Evolutionary conservation across 176 grass and related monocot genomes (phyloP).

Genomic region (Leersia perrieri): DNA sequence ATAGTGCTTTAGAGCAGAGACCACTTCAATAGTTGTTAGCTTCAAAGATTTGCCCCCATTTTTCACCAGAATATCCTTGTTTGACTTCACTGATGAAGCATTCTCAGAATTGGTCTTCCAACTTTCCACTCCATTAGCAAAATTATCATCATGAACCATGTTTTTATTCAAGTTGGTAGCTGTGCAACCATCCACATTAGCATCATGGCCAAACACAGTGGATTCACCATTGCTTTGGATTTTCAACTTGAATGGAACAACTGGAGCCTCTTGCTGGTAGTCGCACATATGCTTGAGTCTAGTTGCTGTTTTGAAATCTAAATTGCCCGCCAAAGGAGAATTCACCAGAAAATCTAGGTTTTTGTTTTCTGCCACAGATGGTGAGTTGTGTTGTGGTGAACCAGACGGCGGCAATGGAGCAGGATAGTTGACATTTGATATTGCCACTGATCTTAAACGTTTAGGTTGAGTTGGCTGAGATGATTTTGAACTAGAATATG

Average conservation of each 20-base stretch:
- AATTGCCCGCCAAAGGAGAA: conserved; percentile 6
- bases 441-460: conserved; percentile 22
- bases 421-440: conserved; percentile 38
- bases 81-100: conserved; percentile 1
- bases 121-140: conserved; percentile 8
- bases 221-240: conserved; percentile 10
- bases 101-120: conserved; percentile 22
- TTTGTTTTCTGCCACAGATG: conserved; percentile 2
- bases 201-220: neutral
- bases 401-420: conserved; percentile 29
- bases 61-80: neutral
- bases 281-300: neutral
- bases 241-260: conserved; percentile 20
- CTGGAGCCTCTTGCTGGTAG: conserved; percentile 19
- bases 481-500: conserved; percentile 56
- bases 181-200: conserved; percentile 1
- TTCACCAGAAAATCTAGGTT: neutral
- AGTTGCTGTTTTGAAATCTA: neutral
- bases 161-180: conserved; percentile 1
- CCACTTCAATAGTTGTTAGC: conserved; percentile 44
- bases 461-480: conserved; percentile 34
- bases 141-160: conserved; percentile 18
- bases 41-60: conserved; percentile 37
- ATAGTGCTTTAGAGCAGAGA: conserved; percentile 38
- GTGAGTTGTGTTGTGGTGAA: conserved; percentile 32